Evolutionary conservation across 306 rosid species (phyloP).

Genomic region (Quercus aquifolioides): DNA sequence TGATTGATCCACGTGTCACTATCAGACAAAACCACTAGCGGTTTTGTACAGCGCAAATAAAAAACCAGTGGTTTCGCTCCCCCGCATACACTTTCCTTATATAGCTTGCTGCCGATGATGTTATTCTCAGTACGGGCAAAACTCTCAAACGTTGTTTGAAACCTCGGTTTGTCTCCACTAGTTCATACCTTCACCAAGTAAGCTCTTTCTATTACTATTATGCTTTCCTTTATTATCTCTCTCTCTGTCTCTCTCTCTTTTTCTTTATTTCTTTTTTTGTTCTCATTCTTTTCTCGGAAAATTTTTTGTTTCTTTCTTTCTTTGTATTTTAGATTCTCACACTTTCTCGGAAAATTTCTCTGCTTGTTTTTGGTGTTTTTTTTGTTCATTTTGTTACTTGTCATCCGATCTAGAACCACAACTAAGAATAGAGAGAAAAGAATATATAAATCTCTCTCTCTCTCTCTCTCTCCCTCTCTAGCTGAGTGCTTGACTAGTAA

Average conservation of each 20-base stretch:
- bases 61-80: slow-evolving; percentile 29
- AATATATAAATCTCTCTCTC: not conserved
- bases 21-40: slow-evolving; percentile 14
- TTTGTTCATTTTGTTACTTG: not conserved
- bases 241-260: too few relatives aligned
- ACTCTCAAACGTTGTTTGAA: not conserved
- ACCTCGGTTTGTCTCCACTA: slow-evolving; percentile 52
- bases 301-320: not conserved
- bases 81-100: slow-evolving; percentile 61
- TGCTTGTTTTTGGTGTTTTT: not conserved
- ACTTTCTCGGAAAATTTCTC: slow-evolving; percentile 33
- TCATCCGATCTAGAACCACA: not conserved
- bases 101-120: slow-evolving; percentile 55
- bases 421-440: too few relatives aligned
- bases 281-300: not conserved
- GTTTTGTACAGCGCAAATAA: slow-evolving; percentile 13
- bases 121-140: slow-evolving; percentile 32
- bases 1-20: slow-evolving; percentile 56
- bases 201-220: slow-evolving; percentile 6
- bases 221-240: too few relatives aligned
- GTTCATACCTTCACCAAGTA: slow-evolving; percentile 33
- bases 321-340: slow-evolving; percentile 11
- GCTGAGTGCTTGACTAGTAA: not conserved
- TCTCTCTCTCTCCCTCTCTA: not conserved
- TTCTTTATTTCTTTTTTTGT: not conserved